These are phyloP conservation scores for Stromatinia cepivora DNA, from an alignment of 2,329 filamentous ascomycete genomes.

Conservation along the genomic window DNA sequence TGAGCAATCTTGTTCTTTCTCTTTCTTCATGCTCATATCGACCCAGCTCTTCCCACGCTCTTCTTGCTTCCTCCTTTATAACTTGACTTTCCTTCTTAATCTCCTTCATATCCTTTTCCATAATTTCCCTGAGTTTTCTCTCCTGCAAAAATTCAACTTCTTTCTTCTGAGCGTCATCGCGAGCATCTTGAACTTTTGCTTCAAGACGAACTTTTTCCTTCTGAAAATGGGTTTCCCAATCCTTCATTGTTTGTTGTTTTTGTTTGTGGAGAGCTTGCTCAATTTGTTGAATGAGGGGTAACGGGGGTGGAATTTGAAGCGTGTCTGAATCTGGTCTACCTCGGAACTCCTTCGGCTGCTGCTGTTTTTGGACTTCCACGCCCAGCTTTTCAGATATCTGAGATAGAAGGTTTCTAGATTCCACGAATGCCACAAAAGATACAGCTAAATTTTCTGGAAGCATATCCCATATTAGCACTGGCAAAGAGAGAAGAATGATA, in stretches of 20 bases:
- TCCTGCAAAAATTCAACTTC: slow-evolving; percentile 21
- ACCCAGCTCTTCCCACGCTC: slow-evolving; percentile 96
- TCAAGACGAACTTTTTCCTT: slow-evolving; percentile 22
- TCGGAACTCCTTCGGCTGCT: not conserved
- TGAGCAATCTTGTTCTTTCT: slow-evolving; percentile 77
- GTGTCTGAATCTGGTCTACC: slow-evolving; percentile 21
- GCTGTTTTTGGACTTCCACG: slow-evolving; percentile 11
- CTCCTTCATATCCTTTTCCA: slow-evolving; percentile 20
- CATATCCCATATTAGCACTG: slow-evolving; percentile 60
- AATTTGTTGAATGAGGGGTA: slow-evolving; percentile 22
- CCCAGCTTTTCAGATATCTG: slow-evolving; percentile 16
- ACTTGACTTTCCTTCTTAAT: slow-evolving; percentile 22
- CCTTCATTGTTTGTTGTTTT: slow-evolving; percentile 21
- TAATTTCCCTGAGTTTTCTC: slow-evolving; percentile 1
- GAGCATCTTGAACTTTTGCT: slow-evolving; percentile 19
- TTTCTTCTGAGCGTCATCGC: slow-evolving; percentile 22
- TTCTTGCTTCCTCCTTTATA: slow-evolving; percentile 71
- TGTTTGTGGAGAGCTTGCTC: slow-evolving; percentile 23
- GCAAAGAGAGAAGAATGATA: slow-evolving; percentile 57
- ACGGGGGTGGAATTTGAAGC: slow-evolving; percentile 21
- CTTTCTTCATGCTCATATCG: slow-evolving; percentile 90
- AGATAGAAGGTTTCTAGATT: slow-evolving; percentile 43
- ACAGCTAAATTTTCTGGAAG: slow-evolving; percentile 58
- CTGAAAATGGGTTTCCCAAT: slow-evolving; percentile 21
- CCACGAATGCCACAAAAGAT: slow-evolving; percentile 59